phyloP scores from a whole-genome alignment of 2,329 filamentous ascomycete species.

The Incumbomyces delicatus region DNA sequence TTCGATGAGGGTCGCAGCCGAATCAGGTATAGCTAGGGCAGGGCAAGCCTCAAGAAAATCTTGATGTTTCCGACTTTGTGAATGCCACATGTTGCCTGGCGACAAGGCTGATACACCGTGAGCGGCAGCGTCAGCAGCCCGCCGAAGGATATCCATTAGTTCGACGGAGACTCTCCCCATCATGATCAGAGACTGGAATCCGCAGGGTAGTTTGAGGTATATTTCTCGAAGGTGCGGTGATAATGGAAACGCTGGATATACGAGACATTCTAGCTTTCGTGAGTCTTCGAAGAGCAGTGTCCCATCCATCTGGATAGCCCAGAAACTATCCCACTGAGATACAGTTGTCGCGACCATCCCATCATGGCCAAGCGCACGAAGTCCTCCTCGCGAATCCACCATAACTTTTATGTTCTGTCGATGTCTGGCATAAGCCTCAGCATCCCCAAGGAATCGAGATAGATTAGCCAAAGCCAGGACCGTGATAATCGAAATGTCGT shows the following conservation, averaged over 20 bases:
- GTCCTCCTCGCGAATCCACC: background rate
- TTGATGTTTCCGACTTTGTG: background rate
- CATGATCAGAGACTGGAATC: constrained; percentile 3
- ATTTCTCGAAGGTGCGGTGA: constrained; percentile 3
- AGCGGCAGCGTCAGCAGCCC: background rate
- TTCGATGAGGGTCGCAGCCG: background rate
- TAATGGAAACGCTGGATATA: constrained; percentile 6
- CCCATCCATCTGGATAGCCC: background rate
- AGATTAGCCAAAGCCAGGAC: constrained; percentile 2
- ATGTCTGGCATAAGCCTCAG: background rate
- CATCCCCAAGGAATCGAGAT: background rate
- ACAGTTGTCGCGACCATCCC: background rate
- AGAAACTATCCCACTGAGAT: constrained; percentile 5
- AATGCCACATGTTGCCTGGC: background rate
- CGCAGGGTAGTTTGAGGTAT: constrained; percentile 3
- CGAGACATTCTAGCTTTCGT: background rate
- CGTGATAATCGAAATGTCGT: constrained; percentile 3
- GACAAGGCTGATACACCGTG: constrained; percentile 1
- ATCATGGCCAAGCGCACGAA: background rate
- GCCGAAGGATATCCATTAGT: constrained; percentile 1
- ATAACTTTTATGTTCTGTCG: background rate
- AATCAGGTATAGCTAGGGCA: background rate
- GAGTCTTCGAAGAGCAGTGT: background rate
- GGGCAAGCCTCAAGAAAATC: constrained; percentile 6
- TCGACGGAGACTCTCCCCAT: constrained; percentile 4